Evolutionary conservation across 108 stramenopile species (phyloP).

Genomic region (Skeletonema grethae): DNA sequence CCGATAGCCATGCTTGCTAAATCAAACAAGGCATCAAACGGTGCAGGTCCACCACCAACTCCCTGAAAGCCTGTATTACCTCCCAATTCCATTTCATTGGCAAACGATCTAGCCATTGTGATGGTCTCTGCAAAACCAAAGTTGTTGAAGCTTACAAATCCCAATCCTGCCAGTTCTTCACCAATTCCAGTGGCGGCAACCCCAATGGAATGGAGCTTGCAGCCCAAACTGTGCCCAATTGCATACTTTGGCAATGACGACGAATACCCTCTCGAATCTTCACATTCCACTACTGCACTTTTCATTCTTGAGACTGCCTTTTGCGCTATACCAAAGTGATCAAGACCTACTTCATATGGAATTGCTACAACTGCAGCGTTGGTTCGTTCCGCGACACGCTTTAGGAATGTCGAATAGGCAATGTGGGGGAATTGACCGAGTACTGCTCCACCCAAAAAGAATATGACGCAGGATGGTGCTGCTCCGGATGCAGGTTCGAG

Average conservation of each 20-base stretch:
- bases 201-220: slow-evolving; percentile 73
- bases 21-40: slow-evolving; percentile 62
- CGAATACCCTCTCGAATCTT: slow-evolving; percentile 59
- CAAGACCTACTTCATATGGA: slow-evolving; percentile 73
- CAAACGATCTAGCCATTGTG: slow-evolving; percentile 67
- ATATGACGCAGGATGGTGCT: slow-evolving; percentile 73
- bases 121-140: slow-evolving; percentile 77
- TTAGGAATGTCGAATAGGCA: slow-evolving; percentile 68
- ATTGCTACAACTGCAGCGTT: slow-evolving; percentile 77
- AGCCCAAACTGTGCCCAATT: slow-evolving; percentile 72
- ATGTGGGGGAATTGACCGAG: slow-evolving; percentile 85
- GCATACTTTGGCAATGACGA: slow-evolving; percentile 56
- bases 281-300: slow-evolving; percentile 57
- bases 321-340: slow-evolving; percentile 79
- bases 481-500: slow-evolving; percentile 64
- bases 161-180: slow-evolving; percentile 62
- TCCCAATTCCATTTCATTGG: slow-evolving; percentile 54
- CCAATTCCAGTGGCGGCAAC: slow-evolving; percentile 70
- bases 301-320: slow-evolving; percentile 60
- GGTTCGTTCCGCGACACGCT: slow-evolving; percentile 49
- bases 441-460: slow-evolving; percentile 83
- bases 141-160: slow-evolving; percentile 77
- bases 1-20: slow-evolving; percentile 73
- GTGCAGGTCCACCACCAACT: slow-evolving; percentile 14
- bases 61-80: not conserved